Conservation (phyloP, 768 basidiomycete species). For the Cystobasidium onofrii region DNA sequence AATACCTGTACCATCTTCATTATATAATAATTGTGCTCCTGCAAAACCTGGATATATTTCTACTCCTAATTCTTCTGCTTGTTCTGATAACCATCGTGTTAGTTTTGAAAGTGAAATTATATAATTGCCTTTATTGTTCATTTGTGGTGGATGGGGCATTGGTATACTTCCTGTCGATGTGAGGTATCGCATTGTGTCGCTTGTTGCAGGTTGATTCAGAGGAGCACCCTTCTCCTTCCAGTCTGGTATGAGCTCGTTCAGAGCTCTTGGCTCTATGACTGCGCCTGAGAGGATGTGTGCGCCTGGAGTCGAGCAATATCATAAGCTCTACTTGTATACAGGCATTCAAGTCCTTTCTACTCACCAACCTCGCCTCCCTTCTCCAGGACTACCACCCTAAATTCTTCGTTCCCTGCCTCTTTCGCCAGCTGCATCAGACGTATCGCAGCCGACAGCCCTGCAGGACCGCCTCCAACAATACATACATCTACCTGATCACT, state of each 20-base stretch:
- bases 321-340: background rate
- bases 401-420: slow-evolving; percentile 59
- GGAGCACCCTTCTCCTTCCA: slow-evolving; percentile 72
- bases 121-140: slow-evolving; percentile 90
- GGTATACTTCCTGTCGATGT: slow-evolving; percentile 63
- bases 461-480: slow-evolving; percentile 92
- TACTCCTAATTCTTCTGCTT: slow-evolving; percentile 79
- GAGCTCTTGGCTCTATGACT: slow-evolving; percentile 82
- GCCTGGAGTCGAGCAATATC: slow-evolving; percentile 51
- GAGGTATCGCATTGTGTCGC: slow-evolving; percentile 75
- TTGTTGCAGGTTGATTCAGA: slow-evolving; percentile 66
- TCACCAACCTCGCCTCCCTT: slow-evolving; percentile 86
- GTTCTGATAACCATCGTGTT: slow-evolving; percentile 74
- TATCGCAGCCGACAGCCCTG: slow-evolving; percentile 91
- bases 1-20: slow-evolving; percentile 57
- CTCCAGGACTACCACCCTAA: slow-evolving; percentile 87
- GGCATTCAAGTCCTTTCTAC: slow-evolving; percentile 43
- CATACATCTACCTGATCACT: slow-evolving; percentile 91
- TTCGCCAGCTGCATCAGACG: slow-evolving; percentile 83
- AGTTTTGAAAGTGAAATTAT: slow-evolving; percentile 80
- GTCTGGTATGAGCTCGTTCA: slow-evolving; percentile 80
- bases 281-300: slow-evolving; percentile 93
- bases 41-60: slow-evolving; percentile 97
- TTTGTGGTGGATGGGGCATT: slow-evolving; percentile 92
- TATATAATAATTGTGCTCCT: slow-evolving; percentile 71